Base-by-base conservation (phyloP, 352 stramenopile genomes). In the Phytophthora sojae region DNA sequence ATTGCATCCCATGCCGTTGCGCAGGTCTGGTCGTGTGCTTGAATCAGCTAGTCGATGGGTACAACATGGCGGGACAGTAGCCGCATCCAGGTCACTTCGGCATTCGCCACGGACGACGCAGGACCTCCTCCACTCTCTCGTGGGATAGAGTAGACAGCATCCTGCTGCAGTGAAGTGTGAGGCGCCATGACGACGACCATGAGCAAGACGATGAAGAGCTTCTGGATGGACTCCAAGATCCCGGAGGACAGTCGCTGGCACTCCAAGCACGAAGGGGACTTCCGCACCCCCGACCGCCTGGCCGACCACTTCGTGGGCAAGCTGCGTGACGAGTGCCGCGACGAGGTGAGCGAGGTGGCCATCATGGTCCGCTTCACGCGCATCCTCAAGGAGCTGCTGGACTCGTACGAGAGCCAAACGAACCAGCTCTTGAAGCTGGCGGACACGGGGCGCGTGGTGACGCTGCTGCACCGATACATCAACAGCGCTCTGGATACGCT, bases 151-250 rank as follows among this genome's bases (percentile, higher is more conserved):
- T 21, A 21, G 21, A 21, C 21, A 21, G 21, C 21, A 21, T 21
- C 21, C 21, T n/a, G 15, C 42, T 49, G 15, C 42, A 49, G 42
- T n/a, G 37, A 23, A 32, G 29, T 32, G 42, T 17, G 42, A 49
- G 17, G 17, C 42, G 17, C 17, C 42, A 49, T 49, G 42, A 49
- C 42, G 42, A 67, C 49, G 23, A 65, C 53, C 29, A 75, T 75
- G 67, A 65, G 49, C 50, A 67, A 64, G 45, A 71, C 68, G 15
- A 75, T 75, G 68, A 70, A 71, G 62, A 63, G n/a, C 32, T 75
- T 75, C 62, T 75, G 68, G 68, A 75, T 75, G 68, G 68, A 75
- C 62, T 71, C 62, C 17, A 75, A 75, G 62, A 75, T 75, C 37
- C 55, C 68, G 8, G 68, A 71, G 2, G 68, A 75, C 30, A 75